phyloP scores from a whole-genome alignment of 352 stramenopile species.

The Globisporangium camurandrum region DNA sequence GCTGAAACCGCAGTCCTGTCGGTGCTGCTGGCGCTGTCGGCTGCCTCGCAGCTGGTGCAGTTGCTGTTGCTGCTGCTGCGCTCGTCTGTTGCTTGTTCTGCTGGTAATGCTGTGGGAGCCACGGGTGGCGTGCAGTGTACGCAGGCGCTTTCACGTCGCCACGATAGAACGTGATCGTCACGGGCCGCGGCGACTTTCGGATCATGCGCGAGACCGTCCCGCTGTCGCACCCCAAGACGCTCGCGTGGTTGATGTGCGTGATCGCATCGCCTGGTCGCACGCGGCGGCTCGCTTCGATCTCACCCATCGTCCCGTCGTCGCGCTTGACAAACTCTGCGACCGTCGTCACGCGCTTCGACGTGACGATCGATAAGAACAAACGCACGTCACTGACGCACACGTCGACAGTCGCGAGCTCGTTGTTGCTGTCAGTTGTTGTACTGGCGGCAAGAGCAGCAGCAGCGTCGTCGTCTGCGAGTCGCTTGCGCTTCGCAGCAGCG shows the following conservation, averaged over 20 bases:
- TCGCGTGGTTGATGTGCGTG: constrained; percentile 30
- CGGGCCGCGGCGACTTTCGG: constrained; percentile 25
- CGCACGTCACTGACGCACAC: constrained; percentile 51
- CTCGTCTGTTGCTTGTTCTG: background rate
- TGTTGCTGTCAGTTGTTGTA: background rate
- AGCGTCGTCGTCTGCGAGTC: constrained; percentile 12
- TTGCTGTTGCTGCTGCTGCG: background rate
- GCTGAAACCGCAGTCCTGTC: background rate
- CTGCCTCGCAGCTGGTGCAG: background rate
- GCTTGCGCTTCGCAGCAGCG: constrained; percentile 24
- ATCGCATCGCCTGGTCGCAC: constrained; percentile 50
- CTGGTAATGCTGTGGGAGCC: background rate
- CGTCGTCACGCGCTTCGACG: constrained; percentile 35
- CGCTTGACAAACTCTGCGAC: constrained; percentile 49
- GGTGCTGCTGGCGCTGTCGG: background rate
- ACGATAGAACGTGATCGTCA: constrained; percentile 31
- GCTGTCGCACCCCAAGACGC: constrained; percentile 27
- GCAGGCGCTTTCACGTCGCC: background rate
- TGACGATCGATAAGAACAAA: constrained; percentile 65
- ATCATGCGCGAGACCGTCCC: constrained; percentile 45
- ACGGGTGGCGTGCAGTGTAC: background rate
- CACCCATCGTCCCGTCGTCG: constrained; percentile 28
- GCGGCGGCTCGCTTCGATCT: constrained; percentile 51
- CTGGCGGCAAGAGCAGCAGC: too few species aligned
- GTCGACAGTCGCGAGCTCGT: constrained; percentile 10